Base-by-base conservation (phyloP, 2,329 filamentous ascomycete species). In the Teratosphaeria pseudoeucalypti region DNA sequence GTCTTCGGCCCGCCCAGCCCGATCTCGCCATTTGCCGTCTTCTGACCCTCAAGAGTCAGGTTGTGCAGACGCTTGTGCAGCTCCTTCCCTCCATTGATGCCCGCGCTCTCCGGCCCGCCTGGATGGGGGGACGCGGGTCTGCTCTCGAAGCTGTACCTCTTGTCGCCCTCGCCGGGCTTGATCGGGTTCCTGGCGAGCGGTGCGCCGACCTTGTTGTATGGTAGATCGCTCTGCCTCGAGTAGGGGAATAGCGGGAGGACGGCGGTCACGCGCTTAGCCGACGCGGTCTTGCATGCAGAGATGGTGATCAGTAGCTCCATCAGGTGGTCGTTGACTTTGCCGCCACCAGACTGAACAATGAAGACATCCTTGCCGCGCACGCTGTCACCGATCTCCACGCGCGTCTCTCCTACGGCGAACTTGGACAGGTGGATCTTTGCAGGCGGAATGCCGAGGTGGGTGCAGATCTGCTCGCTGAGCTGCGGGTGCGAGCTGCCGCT, bases 301-400 rank as follows among this genome's bases (percentile, higher is more conserved):
- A 97, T 92, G 78, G 94, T 96, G 77, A 97, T 96, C 74, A 95
- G 89, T 56, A 97, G 85, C 73, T 99, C 94, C 79, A 99, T 88
- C 65, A 99, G 85, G 77, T 95, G 86, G 77, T 99, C 94, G 73
- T 99, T 99, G 77, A 96, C 90, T 69, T 88, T 89, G 64, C 90
- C 91, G 67, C 90, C 90, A 67, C 90, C 91, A 52, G 90, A 94
- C 76, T 97, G 92, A 70, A 99, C 90, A 73, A 97, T 96, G 78
- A 95, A 99, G 73, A 96, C 94, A 84, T 99, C 94, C 75, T 99
- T 99, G 68, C 90, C 94, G 68, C 94, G 88, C 57, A 99, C 94
- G 14, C 91, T 96, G 76, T 99, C 94, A 74, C 92, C 84, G 71
- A 99, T 95, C 76, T 97, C 94, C 64, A 95, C 92, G 58, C 92